A percentile compares a stretch with the other conserved stretches of the same genome.
Evolutionary conservation across 2,329 filamentous ascomycete genomes (phyloP).

Genomic region (Fusarium sp.): DNA sequence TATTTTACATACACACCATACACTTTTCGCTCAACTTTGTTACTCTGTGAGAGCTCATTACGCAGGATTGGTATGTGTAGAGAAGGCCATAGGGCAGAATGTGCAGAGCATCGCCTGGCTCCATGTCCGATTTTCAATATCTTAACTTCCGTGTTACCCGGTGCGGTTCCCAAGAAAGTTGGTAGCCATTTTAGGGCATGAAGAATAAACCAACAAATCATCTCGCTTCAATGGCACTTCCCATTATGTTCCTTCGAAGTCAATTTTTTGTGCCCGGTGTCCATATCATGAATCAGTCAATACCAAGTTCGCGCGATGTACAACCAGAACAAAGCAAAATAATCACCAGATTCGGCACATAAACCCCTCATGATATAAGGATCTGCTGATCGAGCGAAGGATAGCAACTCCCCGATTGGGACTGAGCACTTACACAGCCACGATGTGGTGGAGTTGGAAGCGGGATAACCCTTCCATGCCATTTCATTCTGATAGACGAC

Average conservation of each 20-base stretch:
- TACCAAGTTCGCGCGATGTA: background rate
- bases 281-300: background rate
- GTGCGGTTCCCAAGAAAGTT: background rate
- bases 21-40: background rate
- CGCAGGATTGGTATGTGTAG: background rate
- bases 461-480: background rate
- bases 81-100: background rate
- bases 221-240: background rate
- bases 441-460: constrained; percentile 25
- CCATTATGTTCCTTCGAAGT: background rate
- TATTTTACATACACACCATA: constrained; percentile 2
- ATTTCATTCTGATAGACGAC: background rate
- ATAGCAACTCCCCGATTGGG: constrained; percentile 12
- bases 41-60: background rate
- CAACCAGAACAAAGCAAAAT: background rate
- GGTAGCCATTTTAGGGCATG: background rate
- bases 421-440: constrained; percentile 32
- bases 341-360: background rate
- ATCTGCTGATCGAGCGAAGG: background rate
- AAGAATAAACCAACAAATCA: background rate
- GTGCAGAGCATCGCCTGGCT: constrained; percentile 1
- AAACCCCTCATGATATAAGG: background rate
- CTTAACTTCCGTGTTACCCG: background rate
- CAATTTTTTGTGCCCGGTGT: background rate
- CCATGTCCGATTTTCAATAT: background rate